These are phyloP conservation scores for Symbiodinium natans DNA, from an alignment of 73 alveolate genomes.

Conservation along the genomic window DNA sequence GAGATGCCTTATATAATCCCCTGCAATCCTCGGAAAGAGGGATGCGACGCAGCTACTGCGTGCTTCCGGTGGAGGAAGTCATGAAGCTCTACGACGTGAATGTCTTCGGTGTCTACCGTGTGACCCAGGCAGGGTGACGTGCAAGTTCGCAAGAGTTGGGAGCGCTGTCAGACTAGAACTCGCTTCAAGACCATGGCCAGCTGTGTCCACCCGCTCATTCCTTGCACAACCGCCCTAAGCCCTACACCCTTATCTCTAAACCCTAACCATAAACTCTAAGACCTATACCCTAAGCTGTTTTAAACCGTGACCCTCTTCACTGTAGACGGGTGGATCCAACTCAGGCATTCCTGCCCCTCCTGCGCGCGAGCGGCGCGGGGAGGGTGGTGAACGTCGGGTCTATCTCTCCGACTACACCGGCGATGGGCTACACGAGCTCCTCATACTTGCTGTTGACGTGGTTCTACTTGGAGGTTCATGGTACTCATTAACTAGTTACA, in stretches of 20 bases:
- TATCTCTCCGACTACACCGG: not conserved
- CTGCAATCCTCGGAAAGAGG: no score
- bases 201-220: no score
- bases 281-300: not conserved
- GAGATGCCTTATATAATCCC: no score
- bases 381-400: conserved; percentile 9
- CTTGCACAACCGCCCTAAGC: no score
- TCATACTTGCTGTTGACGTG: no score
- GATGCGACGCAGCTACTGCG: no score
- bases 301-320: not conserved
- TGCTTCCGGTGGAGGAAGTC: no score
- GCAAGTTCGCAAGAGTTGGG: not conserved
- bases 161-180: not conserved
- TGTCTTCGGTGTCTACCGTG: conserved; percentile 15
- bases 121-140: not conserved
- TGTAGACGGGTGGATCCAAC: not conserved
- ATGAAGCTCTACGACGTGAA: not conserved
- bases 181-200: not conserved
- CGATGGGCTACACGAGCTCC: not conserved
- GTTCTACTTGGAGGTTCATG: no score
- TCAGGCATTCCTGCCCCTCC: not conserved
- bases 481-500: no score
- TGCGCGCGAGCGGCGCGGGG: conserved; percentile 22
- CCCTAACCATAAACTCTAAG: not conserved
- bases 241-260: not conserved